Evolutionary conservation across 352 stramenopile genomes (phyloP), one percentile per base, ranked within the genome.

Genomic region (Elongisporangium senticosum): DNA sequence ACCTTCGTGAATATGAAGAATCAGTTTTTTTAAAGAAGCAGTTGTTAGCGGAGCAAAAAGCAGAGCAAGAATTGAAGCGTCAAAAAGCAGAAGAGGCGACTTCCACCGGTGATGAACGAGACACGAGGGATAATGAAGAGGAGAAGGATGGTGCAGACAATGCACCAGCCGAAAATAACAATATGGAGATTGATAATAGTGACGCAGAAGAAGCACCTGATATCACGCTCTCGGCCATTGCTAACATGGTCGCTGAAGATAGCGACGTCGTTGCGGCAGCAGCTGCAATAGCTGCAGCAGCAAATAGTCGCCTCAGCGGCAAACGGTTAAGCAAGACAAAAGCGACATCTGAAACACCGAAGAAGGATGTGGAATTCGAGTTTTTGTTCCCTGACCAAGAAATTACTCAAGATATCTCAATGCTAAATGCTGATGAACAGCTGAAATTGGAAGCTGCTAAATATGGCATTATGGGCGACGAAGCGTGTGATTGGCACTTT

Each of bases 211-310:
- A 92, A 13, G 72, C 80, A 43, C 68, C 82, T 0, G 83, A 89
- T 62, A 86, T 95, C 51, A 90, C 82, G 17, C 65, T 93, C 11
- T 90, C 81, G 6, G 81, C 82, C 15, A 92, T 93, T 55, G 85
- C 85, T n/a, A 87, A 93, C 58, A 95, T 95, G 83, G 83, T 90
- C 23, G 83, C 69, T 15, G 85, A 93, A 62, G 85, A 95, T 65
- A 89, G 66, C 23, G 81, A 89, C 53, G 79, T 88, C 7, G 74
- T 83, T n/a, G 56, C 75, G 49, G 71, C 73, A 10, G 70, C 75
- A 26, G 68, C 76, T 55, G 72, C 81, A 23, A 79, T 90, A 51
- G 47, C 43, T 64, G 21, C 51, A 73, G 54, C 61, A 69, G 24
- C 56, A 69, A 55, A 53, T 53, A 26, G 53, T 48, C 17, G 22